These are phyloP conservation scores for Cladophialophora exuberans DNA, from an alignment of 2,329 filamentous ascomycete genomes.

Conservation along the genomic window DNA sequence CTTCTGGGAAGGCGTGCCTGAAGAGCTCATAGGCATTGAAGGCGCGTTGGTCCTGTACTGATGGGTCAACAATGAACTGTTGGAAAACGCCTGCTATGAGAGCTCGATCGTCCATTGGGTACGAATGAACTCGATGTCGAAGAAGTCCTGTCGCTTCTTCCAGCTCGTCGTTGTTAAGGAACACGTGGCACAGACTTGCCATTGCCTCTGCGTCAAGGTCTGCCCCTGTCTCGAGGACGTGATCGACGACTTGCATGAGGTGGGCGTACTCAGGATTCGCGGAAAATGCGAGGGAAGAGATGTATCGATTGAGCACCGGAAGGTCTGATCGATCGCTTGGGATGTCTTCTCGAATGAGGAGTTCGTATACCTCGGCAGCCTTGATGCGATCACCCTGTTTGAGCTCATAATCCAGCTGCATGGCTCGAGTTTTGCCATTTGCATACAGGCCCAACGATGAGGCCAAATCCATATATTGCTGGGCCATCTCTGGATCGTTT, in stretches of 20 bases:
- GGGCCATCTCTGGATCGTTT: constrained; percentile 71
- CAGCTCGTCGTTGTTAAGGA: constrained; percentile 75
- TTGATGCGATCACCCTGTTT: constrained; percentile 72
- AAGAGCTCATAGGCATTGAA: constrained; percentile 66
- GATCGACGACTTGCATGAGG: constrained; percentile 72
- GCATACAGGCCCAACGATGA: constrained; percentile 66
- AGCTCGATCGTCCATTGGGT: constrained; percentile 69
- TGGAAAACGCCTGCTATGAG: constrained; percentile 69
- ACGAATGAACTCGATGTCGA: constrained; percentile 72
- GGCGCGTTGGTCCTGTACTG: constrained; percentile 63
- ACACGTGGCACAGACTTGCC: constrained; percentile 70
- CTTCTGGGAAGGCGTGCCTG: constrained; percentile 63
- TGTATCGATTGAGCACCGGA: constrained; percentile 69
- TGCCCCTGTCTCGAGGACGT: constrained; percentile 70
- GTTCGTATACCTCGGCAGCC: constrained; percentile 57
- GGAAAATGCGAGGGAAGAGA: constrained; percentile 67
- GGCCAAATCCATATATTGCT: constrained; percentile 71
- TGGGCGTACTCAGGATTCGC: constrained; percentile 67
- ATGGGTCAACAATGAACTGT: constrained; percentile 66
- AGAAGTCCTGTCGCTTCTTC: constrained; percentile 82
- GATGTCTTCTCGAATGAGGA: constrained; percentile 54
- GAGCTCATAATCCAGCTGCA: constrained; percentile 78
- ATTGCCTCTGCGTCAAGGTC: constrained; percentile 75
- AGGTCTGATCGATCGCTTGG: constrained; percentile 61
- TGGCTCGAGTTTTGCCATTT: constrained; percentile 70